Base-by-base conservation (phyloP, 2,329 filamentous ascomycete genomes). In the Diaporthe vexans region DNA sequence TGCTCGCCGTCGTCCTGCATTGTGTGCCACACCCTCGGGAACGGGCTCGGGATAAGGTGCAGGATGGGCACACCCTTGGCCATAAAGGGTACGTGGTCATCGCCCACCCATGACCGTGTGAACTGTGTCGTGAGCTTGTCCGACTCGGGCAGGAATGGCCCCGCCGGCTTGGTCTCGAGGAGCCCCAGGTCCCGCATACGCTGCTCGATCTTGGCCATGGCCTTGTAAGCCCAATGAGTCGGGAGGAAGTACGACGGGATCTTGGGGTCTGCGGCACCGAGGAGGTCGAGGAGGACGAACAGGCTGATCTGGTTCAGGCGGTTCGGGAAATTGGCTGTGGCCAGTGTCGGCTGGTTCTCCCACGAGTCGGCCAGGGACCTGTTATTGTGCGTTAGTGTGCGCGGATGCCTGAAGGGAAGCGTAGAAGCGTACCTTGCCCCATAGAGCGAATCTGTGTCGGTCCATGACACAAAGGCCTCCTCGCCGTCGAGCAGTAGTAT, bases 51-150 rank as follows among this genome's bases (percentile, higher is more conserved):
- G 73, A 99, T 98, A 35, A 99, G 83, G 84, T 99, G 97, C 74
- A 99, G 83, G 21, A 98, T 88, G 37, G 97, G 93, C 0, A 98
- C 96, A 1, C 97, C 97, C 48, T 94, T 90, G 48, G 86, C 86
- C 88, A 98, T 91, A 79, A 99, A 99, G 0, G 97, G 97, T 7
- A 98, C 83, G 81, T 99, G 97, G 80, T 99, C 97, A 81, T 99
- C 97, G 76, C 92, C 88, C 13, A 98, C 90, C 74, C 83, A 91
- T 59, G 81, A 87, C 71, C 80, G 81, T 56, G 76, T 83, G 79
- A 94, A 88, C 46, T 85, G 82, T 65, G 86, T 80, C 1, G 82
- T 76, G 33, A 80, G 81, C 82, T 92, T 94, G 26, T 87, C 84
- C 1, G 85, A 81, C 56, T 97, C 93, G 9, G 88, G 85, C 6